Evolutionary conservation across 139 green algal species (phyloP).

Genomic region (Micractinium sp.): DNA sequence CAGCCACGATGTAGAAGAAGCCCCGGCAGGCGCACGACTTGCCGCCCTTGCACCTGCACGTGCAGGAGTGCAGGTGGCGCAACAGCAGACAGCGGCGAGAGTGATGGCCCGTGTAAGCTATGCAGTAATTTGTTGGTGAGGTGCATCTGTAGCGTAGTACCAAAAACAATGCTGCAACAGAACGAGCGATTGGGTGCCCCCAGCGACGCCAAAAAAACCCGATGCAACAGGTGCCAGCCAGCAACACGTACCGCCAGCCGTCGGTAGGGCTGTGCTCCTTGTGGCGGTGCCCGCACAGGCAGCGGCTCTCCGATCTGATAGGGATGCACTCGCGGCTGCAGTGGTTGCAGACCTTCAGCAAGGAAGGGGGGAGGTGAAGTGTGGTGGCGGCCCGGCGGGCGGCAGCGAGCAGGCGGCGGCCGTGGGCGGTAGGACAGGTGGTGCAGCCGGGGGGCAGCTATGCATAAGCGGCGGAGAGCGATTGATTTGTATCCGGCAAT

Average conservation of each 20-base stretch:
- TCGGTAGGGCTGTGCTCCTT: constrained; percentile 56
- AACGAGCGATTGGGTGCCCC: too few relatives aligned
- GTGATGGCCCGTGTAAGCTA: not conserved
- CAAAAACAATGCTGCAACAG: too few relatives aligned
- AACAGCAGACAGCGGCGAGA: not conserved
- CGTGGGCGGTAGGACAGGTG: too few relatives aligned
- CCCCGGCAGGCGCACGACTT: constrained; percentile 54
- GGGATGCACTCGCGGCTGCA: constrained; percentile 72
- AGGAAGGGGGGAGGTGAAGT: too few relatives aligned
- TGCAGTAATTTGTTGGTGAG: not conserved
- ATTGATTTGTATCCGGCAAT: too few relatives aligned
- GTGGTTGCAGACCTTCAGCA: constrained; percentile 37
- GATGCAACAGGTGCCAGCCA: not conserved
- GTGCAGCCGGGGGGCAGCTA: too few relatives aligned
- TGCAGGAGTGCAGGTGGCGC: not conserved
- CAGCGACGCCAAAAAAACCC: too few relatives aligned
- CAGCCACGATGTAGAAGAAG: constrained; percentile 82
- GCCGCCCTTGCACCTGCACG: constrained; percentile 42
- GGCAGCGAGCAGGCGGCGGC: too few relatives aligned
- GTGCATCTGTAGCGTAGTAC: too few relatives aligned
- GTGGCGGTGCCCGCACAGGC: constrained; percentile 74
- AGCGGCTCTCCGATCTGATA: constrained; percentile 65
- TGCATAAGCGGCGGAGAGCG: too few relatives aligned
- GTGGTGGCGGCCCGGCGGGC: too few relatives aligned
- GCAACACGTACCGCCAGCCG: not conserved